Evolutionary conservation across 495 filamentous ascomycete genomes (phyloP), one percentile per base, ranked within the genome.

Genomic region (Annulohypoxylon bovei): DNA sequence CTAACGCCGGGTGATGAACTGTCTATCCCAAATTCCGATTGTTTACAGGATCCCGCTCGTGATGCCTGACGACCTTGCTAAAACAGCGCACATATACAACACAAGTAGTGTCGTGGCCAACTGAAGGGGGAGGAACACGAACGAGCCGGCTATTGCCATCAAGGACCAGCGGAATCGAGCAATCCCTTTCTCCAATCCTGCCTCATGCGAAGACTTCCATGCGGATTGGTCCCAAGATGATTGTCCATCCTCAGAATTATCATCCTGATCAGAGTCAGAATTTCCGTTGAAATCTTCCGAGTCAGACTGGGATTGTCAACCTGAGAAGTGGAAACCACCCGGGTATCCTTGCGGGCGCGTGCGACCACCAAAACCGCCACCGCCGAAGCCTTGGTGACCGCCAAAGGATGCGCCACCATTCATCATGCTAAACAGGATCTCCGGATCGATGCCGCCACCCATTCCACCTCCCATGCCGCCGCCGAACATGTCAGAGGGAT

Each of bases 401-500:
- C 82, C 81, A 22, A 80, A 81, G 6, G 55, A 69, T 5, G 77
- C 82, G 5, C 85, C 85, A 32, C 84, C 84, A 60, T 84, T 81
- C 85, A 92, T 90, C 89, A 92, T 91, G 60, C 88, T 88, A 80
- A 92, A 90, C 6, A 92, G 69, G 49, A 92, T 88, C 67, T 89
- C 89, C 0, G 90, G 90, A 71, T 91, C 88, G 65, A 92, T 92
- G 53, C 83, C 90, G 6, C 86, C 88, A 16, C 81, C 85, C 79
- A 89, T 87, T 55, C 89, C 87, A 57, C 87, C 88, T 27, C 83
- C 83, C 67, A 82, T 82, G 52, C 83, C 86, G 55, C 86, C 65
- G 12, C 89, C 85, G 78, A 97, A 96, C 88, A 97, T 94, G 75
- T 98, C 95, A 37, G 88, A 83, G 0, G 92, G 92, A 77, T 98